Base-by-base conservation (phyloP, 2,329 filamentous ascomycete genomes). In the Epichloe brachyelytri region DNA sequence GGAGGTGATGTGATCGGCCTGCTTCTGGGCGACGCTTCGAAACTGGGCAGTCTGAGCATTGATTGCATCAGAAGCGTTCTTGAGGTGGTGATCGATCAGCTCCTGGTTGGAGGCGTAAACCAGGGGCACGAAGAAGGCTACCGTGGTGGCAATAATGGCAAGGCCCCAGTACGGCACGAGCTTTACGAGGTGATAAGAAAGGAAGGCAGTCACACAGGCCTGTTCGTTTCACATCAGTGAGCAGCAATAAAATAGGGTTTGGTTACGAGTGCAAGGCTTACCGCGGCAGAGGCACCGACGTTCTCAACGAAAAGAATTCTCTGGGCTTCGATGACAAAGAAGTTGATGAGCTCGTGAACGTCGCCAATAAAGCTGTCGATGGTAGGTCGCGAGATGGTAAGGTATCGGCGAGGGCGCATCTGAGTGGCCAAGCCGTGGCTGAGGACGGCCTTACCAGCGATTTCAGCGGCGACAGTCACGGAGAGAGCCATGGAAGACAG, bases 81-180 rank as follows among this genome's bases (percentile, higher is more conserved):
- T 69, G 58, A 86, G 63, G 59, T 84, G 76, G 56, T 73, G 65
- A 61, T 86, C 82, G 59, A 86, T 85, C 52, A 85, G 66, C 68
- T 85, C 82, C 71, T 84, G 74, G 75, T 86, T 86, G 60, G 74
- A 73, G 58, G 74, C 75, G 69, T 86, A 86, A 62, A 84, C 60
- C 49, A 85, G 72, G 33, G 82, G 82, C 12, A 71, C 72, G 53
- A 82, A 71, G 71, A 86, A 86, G 53, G 76, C 61, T 47, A 79
- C 64, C 12, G 78, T 78, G 53, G 78, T 79, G 56, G 68, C 70
- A 58, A 85, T 71, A 56, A 86, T 67, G 45, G 79, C 71, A 56
- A 86, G 76, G 37, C 79, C 81, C 82, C 82, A 86, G 71, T 83
- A 77, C 37, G 82, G 82, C 46, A 86, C 76, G 54, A 85, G 70